Conservation (phyloP, 768 basidiomycete species). For the Boletus coccyginus region DNA sequence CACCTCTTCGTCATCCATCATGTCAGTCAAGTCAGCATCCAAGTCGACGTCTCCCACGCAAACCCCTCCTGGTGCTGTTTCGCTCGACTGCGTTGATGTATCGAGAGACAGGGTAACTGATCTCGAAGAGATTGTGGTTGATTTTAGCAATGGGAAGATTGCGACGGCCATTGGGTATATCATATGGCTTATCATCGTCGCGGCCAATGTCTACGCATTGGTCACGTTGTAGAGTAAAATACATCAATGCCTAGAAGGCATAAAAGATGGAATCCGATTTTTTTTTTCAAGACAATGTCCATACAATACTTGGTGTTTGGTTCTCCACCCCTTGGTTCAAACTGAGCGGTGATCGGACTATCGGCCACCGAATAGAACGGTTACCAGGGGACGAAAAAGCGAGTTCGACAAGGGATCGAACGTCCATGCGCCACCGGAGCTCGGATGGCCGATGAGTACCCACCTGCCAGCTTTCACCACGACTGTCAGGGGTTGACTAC, state of each 20-base stretch:
- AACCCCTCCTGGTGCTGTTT: neutral
- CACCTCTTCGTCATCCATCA: conserved; percentile 63
- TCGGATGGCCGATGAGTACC: too few relatives aligned
- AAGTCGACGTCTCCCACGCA: neutral
- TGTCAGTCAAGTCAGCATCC: conserved; percentile 49
- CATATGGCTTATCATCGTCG: conserved; percentile 64
- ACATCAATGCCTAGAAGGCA: neutral
- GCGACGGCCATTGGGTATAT: conserved; percentile 47
- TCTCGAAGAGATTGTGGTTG: conserved; percentile 40
- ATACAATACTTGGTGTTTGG: neutral
- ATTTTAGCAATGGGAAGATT: conserved; percentile 62
- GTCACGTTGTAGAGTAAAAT: conserved; percentile 40
- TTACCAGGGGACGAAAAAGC: too few relatives aligned
- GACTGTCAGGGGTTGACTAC: too few relatives aligned
- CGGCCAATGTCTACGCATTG: conserved; percentile 78
- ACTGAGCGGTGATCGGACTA: neutral
- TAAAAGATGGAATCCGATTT: neutral
- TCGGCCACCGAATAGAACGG: too few relatives aligned
- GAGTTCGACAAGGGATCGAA: too few relatives aligned
- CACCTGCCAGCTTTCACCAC: too few relatives aligned
- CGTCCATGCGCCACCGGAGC: too few relatives aligned
- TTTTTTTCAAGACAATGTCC: neutral
- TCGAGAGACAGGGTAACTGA: conserved; percentile 2
- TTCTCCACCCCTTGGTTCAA: neutral
- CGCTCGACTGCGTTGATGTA: neutral